Conservation (phyloP, 768 basidiomycete species). For the Amanita thiersii region DNA sequence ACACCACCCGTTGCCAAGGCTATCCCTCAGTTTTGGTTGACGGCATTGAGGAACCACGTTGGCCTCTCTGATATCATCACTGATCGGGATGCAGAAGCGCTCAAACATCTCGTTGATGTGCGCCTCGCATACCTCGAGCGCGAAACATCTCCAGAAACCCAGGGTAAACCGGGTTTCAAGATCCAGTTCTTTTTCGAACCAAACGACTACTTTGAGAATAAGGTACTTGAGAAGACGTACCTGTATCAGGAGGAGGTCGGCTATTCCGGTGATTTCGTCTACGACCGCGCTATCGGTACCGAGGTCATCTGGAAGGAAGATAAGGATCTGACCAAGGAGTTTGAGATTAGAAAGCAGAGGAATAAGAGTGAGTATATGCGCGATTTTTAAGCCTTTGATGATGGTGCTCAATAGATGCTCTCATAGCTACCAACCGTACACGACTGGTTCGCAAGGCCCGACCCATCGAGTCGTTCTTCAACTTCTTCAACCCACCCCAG, state of each 20-base stretch:
- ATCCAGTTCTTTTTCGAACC: conserved; percentile 72
- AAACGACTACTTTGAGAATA: conserved; percentile 88
- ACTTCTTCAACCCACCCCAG: conserved; percentile 86
- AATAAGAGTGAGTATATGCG: conserved; percentile 76
- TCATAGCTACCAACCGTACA: conserved; percentile 72
- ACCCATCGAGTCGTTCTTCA: conserved; percentile 96
- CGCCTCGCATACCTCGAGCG: conserved; percentile 65
- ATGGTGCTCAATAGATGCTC: background rate
- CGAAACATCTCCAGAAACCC: conserved; percentile 33
- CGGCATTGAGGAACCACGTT: conserved; percentile 87
- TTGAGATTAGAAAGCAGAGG: conserved; percentile 98
- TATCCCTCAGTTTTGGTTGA: conserved; percentile 98
- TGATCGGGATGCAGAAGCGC: conserved; percentile 82
- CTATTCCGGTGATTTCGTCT: conserved; percentile 96
- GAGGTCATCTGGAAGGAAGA: conserved; percentile 97
- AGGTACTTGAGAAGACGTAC: conserved; percentile 86
- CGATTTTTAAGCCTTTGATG: conserved; percentile 7
- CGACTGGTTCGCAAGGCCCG: conserved; percentile 80
- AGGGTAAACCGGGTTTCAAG: conserved; percentile 86
- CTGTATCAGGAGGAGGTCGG: conserved; percentile 87
- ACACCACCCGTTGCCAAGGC: conserved; percentile 32
- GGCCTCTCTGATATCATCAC: conserved; percentile 85
- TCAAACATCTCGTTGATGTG: conserved; percentile 78
- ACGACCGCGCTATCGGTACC: conserved; percentile 90
- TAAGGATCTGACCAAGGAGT: conserved; percentile 94